Base-by-base conservation (phyloP, 2,329 filamentous ascomycete species). In the Fusarium sp. region DNA sequence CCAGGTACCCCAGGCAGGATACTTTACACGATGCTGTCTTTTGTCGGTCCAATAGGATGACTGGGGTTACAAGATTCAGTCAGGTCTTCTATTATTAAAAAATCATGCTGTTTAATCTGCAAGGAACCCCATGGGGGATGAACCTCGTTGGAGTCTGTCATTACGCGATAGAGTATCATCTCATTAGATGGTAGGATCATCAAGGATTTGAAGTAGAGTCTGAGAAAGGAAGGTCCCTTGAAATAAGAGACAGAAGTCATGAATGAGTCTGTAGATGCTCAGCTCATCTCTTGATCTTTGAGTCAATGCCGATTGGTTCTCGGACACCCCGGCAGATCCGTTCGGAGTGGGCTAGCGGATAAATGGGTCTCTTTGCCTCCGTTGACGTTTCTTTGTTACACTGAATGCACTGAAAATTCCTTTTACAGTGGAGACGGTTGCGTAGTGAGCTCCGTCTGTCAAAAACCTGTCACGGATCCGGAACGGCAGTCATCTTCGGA, bases 71-170 rank as follows among this genome's bases (percentile, higher is more conserved):
- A 13, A 16, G 12, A 23, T 15, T 33, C 6, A 23, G 33, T 15
- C 13, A 10, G 26, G 6, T 51, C 15, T 20, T 6, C 12, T 36
- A 23, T 50, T 18, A 34, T 26, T n/a, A 31, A 33, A 20, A 4
- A 36, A 41, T 18, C 47, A 36, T 33, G 10, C 12, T 53, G 3
- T 54, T 36, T 15, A 28, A 15, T 18, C 34, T 36, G 34, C 34
- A 16, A 18, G 42, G 11, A 65, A 46, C 51, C 67, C 67, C 67
- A 57, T 70, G 67, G 67, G 67, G 67, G 62, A 69, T 13, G 23
- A 11, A 30, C 9, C 30, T 30, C 30, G 3, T 12, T 6, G 23
- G 30, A 34, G 16, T 20, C n/a, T 31, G 20, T 38, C 16, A 49
- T 69, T 70, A 70, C 67, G 62, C 70, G 63, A 70, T 68, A 8